A percentile compares a stretch with the other conserved stretches of the same genome.
These are phyloP conservation scores for Syzygium jambos DNA, from an alignment of 345 rosid species.

Conservation along the genomic window DNA sequence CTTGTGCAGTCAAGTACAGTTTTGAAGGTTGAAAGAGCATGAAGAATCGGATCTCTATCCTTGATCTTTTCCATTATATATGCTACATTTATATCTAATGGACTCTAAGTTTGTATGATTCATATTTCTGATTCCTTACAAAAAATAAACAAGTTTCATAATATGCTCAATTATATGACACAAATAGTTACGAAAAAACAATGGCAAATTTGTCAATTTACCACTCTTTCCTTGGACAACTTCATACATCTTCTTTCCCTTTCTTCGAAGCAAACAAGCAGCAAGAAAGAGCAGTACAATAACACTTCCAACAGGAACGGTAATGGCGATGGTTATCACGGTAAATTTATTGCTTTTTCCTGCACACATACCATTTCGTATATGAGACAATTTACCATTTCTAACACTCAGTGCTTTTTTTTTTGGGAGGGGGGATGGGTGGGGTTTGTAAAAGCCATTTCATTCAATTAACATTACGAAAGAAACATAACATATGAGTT, in stretches of 20 bases:
- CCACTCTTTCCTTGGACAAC: accelerated
- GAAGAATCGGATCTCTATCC: neutral
- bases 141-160: neutral
- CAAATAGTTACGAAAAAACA: neutral
- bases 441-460: too few species aligned
- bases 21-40: neutral
- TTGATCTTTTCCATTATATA: neutral
- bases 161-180: neutral
- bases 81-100: neutral
- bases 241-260: neutral
- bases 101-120: neutral
- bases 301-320: too few species aligned
- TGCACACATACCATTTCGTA: neutral
- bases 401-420: too few species aligned
- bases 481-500: too few species aligned
- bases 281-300: neutral
- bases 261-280: neutral
- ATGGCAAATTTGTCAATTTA: neutral
- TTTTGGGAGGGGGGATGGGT: too few species aligned
- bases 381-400: too few species aligned
- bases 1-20: neutral
- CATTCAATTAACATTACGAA: too few species aligned
- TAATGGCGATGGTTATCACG: neutral
- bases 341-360: neutral
- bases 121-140: neutral